Evolutionary conservation across 2,329 filamentous ascomycete species (phyloP).

Genomic region (Aureobasidium sp.): DNA sequence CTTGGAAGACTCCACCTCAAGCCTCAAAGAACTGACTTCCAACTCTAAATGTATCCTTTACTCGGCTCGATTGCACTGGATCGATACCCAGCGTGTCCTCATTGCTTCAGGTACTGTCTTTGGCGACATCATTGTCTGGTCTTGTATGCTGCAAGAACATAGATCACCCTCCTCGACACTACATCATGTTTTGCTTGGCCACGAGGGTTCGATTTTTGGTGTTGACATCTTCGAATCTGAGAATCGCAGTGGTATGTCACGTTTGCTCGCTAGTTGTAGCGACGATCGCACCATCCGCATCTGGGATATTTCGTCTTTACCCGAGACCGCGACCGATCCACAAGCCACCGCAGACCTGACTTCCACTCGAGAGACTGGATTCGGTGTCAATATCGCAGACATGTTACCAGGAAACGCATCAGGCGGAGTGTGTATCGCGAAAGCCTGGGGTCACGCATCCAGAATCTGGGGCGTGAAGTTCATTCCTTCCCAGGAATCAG

Average conservation of each 20-base stretch:
- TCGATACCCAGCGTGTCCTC: slow-evolving; percentile 53
- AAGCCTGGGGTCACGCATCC: slow-evolving; percentile 77
- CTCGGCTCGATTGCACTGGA: slow-evolving; percentile 66
- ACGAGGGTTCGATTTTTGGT: slow-evolving; percentile 91
- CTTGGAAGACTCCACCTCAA: slow-evolving; percentile 22
- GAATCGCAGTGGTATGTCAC: slow-evolving; percentile 35
- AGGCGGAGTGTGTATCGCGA: slow-evolving; percentile 51
- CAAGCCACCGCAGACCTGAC: slow-evolving; percentile 24
- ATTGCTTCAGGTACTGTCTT: slow-evolving; percentile 89
- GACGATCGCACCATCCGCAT: slow-evolving; percentile 85
- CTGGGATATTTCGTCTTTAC: slow-evolving; percentile 68
- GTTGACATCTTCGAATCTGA: slow-evolving; percentile 63
- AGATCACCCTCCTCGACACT: slow-evolving; percentile 32
- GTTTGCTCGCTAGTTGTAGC: slow-evolving; percentile 84
- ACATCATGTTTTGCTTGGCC: slow-evolving; percentile 56
- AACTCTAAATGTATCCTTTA: slow-evolving; percentile 79
- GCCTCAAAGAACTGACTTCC: slow-evolving; percentile 37
- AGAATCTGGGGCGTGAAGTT: slow-evolving; percentile 86
- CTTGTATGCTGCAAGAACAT: slow-evolving; percentile 41
- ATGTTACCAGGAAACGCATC: slow-evolving; percentile 23
- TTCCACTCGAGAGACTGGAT: slow-evolving; percentile 38
- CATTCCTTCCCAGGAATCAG: slow-evolving; percentile 26
- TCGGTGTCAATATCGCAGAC: slow-evolving; percentile 26
- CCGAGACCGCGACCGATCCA: slow-evolving; percentile 25
- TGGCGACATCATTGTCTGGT: slow-evolving; percentile 89